phyloP scores from a whole-genome alignment of 164 flowering plant species.

The Vitis rupestris region DNA sequence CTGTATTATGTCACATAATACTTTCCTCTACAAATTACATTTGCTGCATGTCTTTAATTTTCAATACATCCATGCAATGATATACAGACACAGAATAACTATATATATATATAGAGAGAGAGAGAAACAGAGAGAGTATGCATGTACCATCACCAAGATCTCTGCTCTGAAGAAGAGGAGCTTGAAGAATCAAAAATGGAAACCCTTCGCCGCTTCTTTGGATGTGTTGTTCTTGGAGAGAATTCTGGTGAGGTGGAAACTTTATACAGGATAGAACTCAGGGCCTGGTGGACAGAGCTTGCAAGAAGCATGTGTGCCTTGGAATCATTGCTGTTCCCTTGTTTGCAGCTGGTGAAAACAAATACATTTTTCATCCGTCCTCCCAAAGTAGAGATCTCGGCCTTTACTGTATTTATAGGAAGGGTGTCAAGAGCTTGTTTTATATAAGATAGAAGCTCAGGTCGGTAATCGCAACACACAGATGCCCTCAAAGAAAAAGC shows the following conservation, averaged over 20 bases:
- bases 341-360: not conserved
- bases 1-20: too few relatives aligned
- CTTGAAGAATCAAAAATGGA: not conserved
- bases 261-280: not conserved
- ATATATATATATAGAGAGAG: too few relatives aligned
- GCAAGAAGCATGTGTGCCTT: not conserved
- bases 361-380: constrained; percentile 2
- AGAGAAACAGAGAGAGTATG: too few relatives aligned
- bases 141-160: not conserved
- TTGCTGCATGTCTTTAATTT: too few relatives aligned
- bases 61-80: too few relatives aligned
- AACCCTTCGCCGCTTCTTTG: not conserved
- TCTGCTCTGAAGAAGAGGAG: not conserved
- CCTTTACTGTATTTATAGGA: not conserved
- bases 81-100: too few relatives aligned
- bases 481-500: constrained; percentile 1
- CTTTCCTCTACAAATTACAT: too few relatives aligned
- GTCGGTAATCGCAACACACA: constrained; percentile 2
- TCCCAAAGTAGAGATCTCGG: not conserved
- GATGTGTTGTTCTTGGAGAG: not conserved
- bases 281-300: not conserved
- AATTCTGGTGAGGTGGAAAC: not conserved
- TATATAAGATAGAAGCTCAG: not conserved
- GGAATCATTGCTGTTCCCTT: not conserved
- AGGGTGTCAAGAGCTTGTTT: not conserved